phyloP scores from a whole-genome alignment of 2,329 filamentous ascomycete genomes.

The Xylaria sp. region DNA sequence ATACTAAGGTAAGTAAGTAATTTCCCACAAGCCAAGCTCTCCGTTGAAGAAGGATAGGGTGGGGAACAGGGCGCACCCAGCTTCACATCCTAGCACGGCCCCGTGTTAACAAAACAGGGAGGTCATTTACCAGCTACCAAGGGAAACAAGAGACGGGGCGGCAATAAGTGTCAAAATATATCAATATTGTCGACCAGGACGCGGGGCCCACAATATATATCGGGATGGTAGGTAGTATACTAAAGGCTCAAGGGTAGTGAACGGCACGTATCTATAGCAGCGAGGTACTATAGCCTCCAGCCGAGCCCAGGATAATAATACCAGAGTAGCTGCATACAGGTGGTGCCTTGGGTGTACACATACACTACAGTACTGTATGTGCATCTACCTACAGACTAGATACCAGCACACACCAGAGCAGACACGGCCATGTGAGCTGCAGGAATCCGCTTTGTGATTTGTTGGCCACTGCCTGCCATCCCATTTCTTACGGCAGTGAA shows the following conservation, averaged over 20 bases:
- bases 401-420: background rate
- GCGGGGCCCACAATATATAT: too few relatives aligned
- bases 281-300: slow-evolving; percentile 5
- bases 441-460: slow-evolving; percentile 28
- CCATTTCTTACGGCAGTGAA: slow-evolving; percentile 19
- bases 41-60: background rate
- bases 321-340: slow-evolving; percentile 7
- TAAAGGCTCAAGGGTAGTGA: too few relatives aligned
- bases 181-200: too few relatives aligned
- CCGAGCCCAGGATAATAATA: too few relatives aligned
- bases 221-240: too few relatives aligned
- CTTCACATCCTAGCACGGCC: background rate
- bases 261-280: background rate
- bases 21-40: background rate
- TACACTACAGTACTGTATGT: too few relatives aligned
- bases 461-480: slow-evolving; percentile 11
- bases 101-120: background rate
- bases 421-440: slow-evolving; percentile 23
- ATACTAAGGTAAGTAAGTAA: too few relatives aligned
- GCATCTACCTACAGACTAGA: slow-evolving; percentile 10
- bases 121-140: background rate
- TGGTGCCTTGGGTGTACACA: slow-evolving; percentile 23
- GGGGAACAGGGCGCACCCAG: background rate
- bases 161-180: too few relatives aligned
- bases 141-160: too few relatives aligned